Percentiles rank a stretch among this genome's conserved stretches.
These are phyloP conservation scores for Fonsecaea erecta DNA, from an alignment of 2,329 filamentous ascomycete species.

Conservation along the genomic window DNA sequence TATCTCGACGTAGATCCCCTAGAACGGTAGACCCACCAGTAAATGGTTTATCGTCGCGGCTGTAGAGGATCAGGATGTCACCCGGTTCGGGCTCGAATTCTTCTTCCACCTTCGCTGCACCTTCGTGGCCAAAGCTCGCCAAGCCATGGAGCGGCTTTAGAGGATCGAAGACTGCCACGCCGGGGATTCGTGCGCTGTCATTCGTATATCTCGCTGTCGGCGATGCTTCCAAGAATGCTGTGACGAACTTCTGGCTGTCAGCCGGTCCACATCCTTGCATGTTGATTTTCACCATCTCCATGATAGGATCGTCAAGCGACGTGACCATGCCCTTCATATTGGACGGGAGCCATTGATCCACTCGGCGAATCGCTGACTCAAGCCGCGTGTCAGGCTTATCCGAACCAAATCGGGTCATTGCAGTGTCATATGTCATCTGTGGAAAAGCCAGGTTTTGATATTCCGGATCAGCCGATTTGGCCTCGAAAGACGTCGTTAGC, in stretches of 20 bases:
- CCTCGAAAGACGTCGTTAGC: slow-evolving; percentile 37
- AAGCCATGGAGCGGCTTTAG: slow-evolving; percentile 76
- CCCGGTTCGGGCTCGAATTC: slow-evolving; percentile 66
- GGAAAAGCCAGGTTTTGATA: slow-evolving; percentile 10
- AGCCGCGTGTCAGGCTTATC: slow-evolving; percentile 93
- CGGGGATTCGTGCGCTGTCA: slow-evolving; percentile 78
- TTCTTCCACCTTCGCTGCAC: slow-evolving; percentile 62
- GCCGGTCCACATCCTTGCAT: slow-evolving; percentile 49
- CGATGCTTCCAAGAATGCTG: slow-evolving; percentile 71
- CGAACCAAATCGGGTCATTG: slow-evolving; percentile 79
- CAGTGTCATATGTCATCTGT: slow-evolving; percentile 67
- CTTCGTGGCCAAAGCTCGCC: slow-evolving; percentile 76
- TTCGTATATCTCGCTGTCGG: slow-evolving; percentile 62
- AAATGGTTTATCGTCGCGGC: slow-evolving; percentile 67
- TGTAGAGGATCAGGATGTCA: slow-evolving; percentile 81
- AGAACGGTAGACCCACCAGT: slow-evolving; percentile 70
- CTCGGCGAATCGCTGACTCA: slow-evolving; percentile 66
- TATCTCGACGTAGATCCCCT: slow-evolving; percentile 71
- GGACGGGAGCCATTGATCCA: slow-evolving; percentile 66
- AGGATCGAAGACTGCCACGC: slow-evolving; percentile 75
- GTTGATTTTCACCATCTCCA: slow-evolving; percentile 74
- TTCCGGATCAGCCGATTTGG: slow-evolving; percentile 22
- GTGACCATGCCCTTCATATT: slow-evolving; percentile 78
- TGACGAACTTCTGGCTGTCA: slow-evolving; percentile 65
- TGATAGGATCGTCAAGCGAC: slow-evolving; percentile 66